phyloP scores from a whole-genome alignment of 2,329 filamentous ascomycete genomes.

The Teratosphaeria zuluensis region DNA sequence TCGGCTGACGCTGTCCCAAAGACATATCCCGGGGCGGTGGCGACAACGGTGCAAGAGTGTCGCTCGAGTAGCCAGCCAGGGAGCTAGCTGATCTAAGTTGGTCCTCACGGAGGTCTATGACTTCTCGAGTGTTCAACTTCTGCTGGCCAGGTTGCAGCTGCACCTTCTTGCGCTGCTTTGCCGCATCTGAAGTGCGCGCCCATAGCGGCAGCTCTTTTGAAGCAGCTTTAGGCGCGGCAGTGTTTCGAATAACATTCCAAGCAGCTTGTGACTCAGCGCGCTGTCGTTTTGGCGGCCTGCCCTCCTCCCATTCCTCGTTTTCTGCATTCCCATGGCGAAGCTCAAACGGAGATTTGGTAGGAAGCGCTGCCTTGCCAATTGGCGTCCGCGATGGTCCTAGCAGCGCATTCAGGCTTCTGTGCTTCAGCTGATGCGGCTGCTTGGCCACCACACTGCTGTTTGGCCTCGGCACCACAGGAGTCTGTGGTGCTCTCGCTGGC shows the following conservation, averaged over 20 bases:
- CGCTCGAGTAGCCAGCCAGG: slow-evolving; percentile 18
- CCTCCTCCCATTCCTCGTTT: slow-evolving; percentile 22
- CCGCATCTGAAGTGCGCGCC: slow-evolving; percentile 20
- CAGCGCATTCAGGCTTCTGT: slow-evolving; percentile 52
- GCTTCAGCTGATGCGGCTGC: slow-evolving; percentile 28
- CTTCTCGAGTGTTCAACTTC: slow-evolving; percentile 18
- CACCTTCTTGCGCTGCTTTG: slow-evolving; percentile 11
- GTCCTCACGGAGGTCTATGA: slow-evolving; percentile 30
- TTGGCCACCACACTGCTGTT: slow-evolving; percentile 1
- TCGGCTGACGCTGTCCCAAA: slow-evolving; percentile 8
- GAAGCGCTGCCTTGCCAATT: slow-evolving; percentile 50
- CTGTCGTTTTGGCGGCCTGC: slow-evolving; percentile 30
- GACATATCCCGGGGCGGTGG: slow-evolving; percentile 8
- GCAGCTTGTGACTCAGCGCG: slow-evolving; percentile 17
- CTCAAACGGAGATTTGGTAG: slow-evolving; percentile 57
- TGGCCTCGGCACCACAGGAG: slow-evolving; percentile 4
- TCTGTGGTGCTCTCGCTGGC: slow-evolving; percentile 10
- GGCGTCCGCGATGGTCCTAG: slow-evolving; percentile 56
- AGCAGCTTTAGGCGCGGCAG: slow-evolving; percentile 2
- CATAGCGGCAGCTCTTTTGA: slow-evolving; percentile 13
- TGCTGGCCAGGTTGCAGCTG: slow-evolving; percentile 8
- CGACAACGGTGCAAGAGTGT: slow-evolving; percentile 12
- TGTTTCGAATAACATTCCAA: slow-evolving; percentile 10
- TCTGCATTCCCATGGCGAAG: slow-evolving; percentile 33
- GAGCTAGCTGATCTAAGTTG: slow-evolving; percentile 15